Conservation (phyloP, 805 yeast species). For the Metschnikowia kofuensis region DNA sequence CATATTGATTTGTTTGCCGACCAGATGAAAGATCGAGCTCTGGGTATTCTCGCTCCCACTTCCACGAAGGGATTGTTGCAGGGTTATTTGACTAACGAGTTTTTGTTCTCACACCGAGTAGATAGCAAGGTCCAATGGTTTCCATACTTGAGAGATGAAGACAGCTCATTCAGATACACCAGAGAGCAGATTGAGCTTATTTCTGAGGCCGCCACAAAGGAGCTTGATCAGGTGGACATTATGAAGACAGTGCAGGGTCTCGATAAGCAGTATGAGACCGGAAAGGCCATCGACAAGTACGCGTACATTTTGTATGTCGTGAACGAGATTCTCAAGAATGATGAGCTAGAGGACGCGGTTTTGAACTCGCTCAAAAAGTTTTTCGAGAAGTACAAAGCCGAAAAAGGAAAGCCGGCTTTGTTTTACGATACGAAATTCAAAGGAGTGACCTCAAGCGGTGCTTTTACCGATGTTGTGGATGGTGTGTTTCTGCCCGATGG, state of each 20-base stretch:
- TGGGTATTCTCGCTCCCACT: constrained; percentile 47
- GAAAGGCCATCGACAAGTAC: constrained; percentile 42
- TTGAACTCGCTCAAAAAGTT: constrained; percentile 41
- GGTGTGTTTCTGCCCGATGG: not conserved
- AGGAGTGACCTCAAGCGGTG: constrained; percentile 54
- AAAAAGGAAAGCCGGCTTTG: constrained; percentile 48
- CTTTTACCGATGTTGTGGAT: not conserved
- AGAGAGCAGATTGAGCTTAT: constrained; percentile 41
- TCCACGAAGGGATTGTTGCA: constrained; percentile 53
- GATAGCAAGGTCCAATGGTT: constrained; percentile 40
- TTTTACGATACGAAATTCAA: constrained; percentile 54
- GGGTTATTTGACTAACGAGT: constrained; percentile 40
- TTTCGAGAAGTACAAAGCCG: constrained; percentile 37
- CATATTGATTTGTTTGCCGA: constrained; percentile 47
- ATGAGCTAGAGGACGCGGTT: constrained; percentile 33
- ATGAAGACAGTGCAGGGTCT: constrained; percentile 31
- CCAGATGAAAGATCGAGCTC: constrained; percentile 26
- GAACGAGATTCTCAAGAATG: constrained; percentile 45
- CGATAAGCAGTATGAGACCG: constrained; percentile 49
- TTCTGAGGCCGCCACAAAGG: constrained; percentile 45
- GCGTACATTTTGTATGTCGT: constrained; percentile 54
- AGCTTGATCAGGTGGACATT: constrained; percentile 44
- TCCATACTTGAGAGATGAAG: constrained; percentile 40
- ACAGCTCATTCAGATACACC: constrained; percentile 36
- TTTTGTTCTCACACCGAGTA: constrained; percentile 39